Base-by-base conservation (phyloP, 768 basidiomycete genomes). In the Exidia glandulosa region DNA sequence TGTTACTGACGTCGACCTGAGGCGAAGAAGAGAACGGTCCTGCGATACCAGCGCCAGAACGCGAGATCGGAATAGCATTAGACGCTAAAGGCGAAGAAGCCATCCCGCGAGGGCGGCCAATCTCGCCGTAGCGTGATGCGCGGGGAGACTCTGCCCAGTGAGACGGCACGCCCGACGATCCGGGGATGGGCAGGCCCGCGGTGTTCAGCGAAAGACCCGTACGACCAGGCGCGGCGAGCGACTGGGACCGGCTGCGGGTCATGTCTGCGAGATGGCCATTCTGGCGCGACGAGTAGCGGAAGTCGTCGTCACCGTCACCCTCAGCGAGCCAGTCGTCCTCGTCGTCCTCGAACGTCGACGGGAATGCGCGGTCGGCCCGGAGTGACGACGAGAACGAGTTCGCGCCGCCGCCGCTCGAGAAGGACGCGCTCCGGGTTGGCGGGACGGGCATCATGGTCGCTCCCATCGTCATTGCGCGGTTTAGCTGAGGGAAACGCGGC, bases 291-390 rank as follows among this genome's bases (percentile, higher is more conserved):
- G 33, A 60, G 36, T 48, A 59, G 37, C 47, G 60, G 52, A 57
- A 62, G 56, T 34, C 61, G 31, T 48, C 58, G 41, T 59, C 58
- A 30, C 23, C 37, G 19, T 59, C 58, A n/a, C 19, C 32, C n/a
- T 62, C 58, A 12, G 55, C 32, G 29, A 55, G 54, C 33, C 48
- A 47, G 56, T 62, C 61, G 32, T 62, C 61, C 71, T 90, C 88
- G 69, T 90, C 88, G 64, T 90, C 88, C 73, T 90, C 89, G 64
- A 87, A 82, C 1, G 87, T 90, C 27, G 86, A 88, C 4, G 85
- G 79, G 70, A 90, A 90, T 10, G 75, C 69, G 32, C 82, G 74
- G 6, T 76, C 72, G 58, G 85, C 86, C 45, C 85, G 82, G 81
- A 88, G 83, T 37, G 80, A 76, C 30, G 84, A 82, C 25, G 79